These are phyloP conservation scores for Dianthus caryophyllus DNA, from an alignment of 148 eudicot species.

Conservation along the genomic window DNA sequence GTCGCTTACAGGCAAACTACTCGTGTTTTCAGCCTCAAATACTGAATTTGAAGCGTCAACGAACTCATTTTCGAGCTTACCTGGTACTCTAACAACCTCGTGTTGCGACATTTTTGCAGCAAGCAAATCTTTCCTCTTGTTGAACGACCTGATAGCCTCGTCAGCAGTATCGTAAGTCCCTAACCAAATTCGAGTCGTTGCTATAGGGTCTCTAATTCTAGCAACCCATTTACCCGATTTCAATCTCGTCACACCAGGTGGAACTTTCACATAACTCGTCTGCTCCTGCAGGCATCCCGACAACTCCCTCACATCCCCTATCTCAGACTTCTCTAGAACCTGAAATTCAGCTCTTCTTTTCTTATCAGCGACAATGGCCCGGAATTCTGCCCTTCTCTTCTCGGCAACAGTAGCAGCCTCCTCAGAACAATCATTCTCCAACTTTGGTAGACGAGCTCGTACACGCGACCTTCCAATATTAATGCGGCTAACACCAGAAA, in stretches of 20 bases:
- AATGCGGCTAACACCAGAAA: neutral
- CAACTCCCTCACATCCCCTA: neutral
- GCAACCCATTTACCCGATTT: constrained; percentile 4
- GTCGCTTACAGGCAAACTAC: neutral
- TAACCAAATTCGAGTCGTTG: neutral
- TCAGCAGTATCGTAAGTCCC: constrained; percentile 1
- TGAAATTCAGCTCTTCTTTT: too few species aligned
- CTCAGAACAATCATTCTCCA: too few species aligned
- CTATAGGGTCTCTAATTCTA: neutral
- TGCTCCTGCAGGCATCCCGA: neutral
- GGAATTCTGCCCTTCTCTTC: neutral
- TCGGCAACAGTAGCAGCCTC: neutral
- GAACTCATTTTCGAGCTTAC: neutral
- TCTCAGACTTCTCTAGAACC: neutral
- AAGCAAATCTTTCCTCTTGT: neutral
- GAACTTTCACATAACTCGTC: neutral
- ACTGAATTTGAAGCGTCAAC: neutral
- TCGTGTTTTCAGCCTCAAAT: neutral
- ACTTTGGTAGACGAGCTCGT: too few species aligned
- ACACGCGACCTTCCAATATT: neutral
- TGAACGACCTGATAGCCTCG: neutral
- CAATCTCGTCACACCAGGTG: neutral
- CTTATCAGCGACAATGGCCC: too few species aligned
- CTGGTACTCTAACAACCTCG: neutral
- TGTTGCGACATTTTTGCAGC: neutral